Evolutionary conservation across 768 basidiomycete genomes (phyloP).

Genomic region (Gautieria morchelliformis): DNA sequence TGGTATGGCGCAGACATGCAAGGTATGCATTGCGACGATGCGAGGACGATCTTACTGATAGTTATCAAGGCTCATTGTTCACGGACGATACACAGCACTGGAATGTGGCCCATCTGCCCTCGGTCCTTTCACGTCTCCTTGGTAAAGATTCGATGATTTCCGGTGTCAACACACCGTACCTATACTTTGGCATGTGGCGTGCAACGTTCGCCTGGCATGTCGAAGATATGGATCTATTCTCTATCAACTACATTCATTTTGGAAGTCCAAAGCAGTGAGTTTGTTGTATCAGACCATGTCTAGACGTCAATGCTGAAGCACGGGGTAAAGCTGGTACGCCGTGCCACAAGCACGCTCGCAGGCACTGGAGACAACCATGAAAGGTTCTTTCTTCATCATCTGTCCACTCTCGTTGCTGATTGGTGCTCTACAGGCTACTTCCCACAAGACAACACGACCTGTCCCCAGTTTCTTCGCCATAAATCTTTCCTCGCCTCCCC

Average conservation of each 20-base stretch:
- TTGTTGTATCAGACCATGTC: background rate
- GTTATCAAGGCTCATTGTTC: slow-evolving; percentile 45
- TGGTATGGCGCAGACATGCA: slow-evolving; percentile 98
- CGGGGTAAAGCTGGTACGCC: slow-evolving; percentile 72
- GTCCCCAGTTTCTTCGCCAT: slow-evolving; percentile 91
- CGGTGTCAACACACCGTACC: slow-evolving; percentile 94
- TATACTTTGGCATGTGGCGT: slow-evolving; percentile 99
- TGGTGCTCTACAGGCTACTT: slow-evolving; percentile 57
- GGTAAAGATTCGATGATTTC: slow-evolving; percentile 59
- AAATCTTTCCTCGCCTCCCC: slow-evolving; percentile 95
- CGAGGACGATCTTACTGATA: background rate
- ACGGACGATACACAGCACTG: slow-evolving; percentile 72
- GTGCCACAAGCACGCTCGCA: slow-evolving; percentile 79
- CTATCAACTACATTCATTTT: slow-evolving; percentile 98
- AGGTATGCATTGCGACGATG: slow-evolving; percentile 39
- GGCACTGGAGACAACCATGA: slow-evolving; percentile 84
- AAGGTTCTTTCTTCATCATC: slow-evolving; percentile 38
- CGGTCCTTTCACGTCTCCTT: slow-evolving; percentile 72
- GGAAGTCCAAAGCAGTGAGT: slow-evolving; percentile 72
- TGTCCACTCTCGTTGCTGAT: slow-evolving; percentile 3
- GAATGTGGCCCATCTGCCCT: slow-evolving; percentile 92
- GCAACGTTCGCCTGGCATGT: slow-evolving; percentile 99
- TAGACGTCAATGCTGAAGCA: background rate
- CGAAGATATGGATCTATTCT: slow-evolving; percentile 98
- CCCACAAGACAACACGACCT: slow-evolving; percentile 73